Evolutionary conservation across 306 rosid genomes (phyloP).

Genomic region (Prunus mume): DNA sequence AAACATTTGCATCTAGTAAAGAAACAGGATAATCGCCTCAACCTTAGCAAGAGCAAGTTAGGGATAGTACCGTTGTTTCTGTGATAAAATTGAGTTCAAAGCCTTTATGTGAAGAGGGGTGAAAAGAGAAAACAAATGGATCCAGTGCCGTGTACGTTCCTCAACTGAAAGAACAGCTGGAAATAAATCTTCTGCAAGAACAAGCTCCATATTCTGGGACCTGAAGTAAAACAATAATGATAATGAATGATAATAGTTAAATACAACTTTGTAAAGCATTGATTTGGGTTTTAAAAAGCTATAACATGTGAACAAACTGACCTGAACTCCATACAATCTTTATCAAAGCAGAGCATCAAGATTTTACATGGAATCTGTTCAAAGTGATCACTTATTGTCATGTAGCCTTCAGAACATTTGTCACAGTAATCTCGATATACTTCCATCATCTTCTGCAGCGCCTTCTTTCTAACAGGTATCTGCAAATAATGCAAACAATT

Average conservation of each 20-base stretch:
- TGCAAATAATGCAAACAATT: conserved; percentile 30
- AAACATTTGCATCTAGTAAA: conserved; percentile 32
- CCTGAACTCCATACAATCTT: conserved; percentile 90
- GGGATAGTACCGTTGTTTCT: conserved; percentile 71
- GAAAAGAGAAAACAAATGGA: conserved; percentile 73
- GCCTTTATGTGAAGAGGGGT: conserved; percentile 64
- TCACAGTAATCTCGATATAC: conserved; percentile 72
- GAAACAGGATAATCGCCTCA: conserved; percentile 3
- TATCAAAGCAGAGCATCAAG: conserved; percentile 86
- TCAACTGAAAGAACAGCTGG: conserved; percentile 52
- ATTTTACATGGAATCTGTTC: conserved; percentile 87
- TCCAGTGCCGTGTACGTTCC: conserved; percentile 90
- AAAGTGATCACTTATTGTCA: conserved; percentile 48
- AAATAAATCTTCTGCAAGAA: conserved; percentile 73
- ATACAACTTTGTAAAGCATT: conserved; percentile 19
- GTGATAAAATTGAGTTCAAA: conserved; percentile 56
- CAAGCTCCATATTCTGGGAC: conserved; percentile 73
- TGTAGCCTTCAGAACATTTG: conserved; percentile 65
- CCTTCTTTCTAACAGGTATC: conserved; percentile 74
- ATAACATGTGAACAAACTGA: conserved; percentile 33
- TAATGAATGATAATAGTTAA: conserved; percentile 9
- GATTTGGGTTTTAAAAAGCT: conserved; percentile 14
- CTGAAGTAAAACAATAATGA: conserved; percentile 32
- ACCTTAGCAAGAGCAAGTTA: conserved; percentile 8
- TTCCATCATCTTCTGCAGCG: conserved; percentile 70